phyloP scores from a whole-genome alignment of 805 yeast species.

The Starmerella apis region DNA sequence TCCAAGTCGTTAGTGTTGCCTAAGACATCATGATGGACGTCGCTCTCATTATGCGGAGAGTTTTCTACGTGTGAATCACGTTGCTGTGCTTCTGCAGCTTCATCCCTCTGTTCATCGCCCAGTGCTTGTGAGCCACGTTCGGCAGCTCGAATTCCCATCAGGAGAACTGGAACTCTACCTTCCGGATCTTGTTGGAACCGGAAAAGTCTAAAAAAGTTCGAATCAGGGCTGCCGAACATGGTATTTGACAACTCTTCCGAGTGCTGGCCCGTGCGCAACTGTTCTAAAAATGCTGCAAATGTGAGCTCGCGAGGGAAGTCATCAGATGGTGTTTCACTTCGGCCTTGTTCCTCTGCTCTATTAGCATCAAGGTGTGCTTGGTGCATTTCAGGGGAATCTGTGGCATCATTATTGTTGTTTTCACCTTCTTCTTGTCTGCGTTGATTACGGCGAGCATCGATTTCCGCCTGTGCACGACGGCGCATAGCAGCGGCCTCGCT shows the following conservation, averaged over 20 bases:
- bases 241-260: slow-evolving; percentile 13
- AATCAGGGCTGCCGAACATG: slow-evolving; percentile 9
- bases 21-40: background rate
- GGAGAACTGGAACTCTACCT: slow-evolving; percentile 38
- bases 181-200: slow-evolving; percentile 20
- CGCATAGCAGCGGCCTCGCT: slow-evolving; percentile 6
- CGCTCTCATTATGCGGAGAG: background rate
- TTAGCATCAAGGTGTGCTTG: background rate
- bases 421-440: background rate
- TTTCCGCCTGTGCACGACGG: slow-evolving; percentile 5
- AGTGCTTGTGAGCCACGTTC: slow-evolving; percentile 9
- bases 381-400: background rate
- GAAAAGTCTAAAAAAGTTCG: slow-evolving; percentile 23
- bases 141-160: slow-evolving; percentile 41
- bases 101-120: background rate
- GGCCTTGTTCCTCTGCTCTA: background rate
- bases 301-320: slow-evolving; percentile 1
- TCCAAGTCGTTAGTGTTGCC: background rate
- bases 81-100: background rate
- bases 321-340: background rate
- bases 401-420: background rate
- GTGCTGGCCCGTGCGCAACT: slow-evolving; percentile 16
- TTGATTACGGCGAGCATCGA: background rate
- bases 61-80: background rate
- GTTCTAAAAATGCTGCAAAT: slow-evolving; percentile 18